Percentiles rank a stretch among this genome's conserved stretches.
Evolutionary conservation across 2,329 filamentous ascomycete species (phyloP).

Genomic region (Fusarium anguioides): DNA sequence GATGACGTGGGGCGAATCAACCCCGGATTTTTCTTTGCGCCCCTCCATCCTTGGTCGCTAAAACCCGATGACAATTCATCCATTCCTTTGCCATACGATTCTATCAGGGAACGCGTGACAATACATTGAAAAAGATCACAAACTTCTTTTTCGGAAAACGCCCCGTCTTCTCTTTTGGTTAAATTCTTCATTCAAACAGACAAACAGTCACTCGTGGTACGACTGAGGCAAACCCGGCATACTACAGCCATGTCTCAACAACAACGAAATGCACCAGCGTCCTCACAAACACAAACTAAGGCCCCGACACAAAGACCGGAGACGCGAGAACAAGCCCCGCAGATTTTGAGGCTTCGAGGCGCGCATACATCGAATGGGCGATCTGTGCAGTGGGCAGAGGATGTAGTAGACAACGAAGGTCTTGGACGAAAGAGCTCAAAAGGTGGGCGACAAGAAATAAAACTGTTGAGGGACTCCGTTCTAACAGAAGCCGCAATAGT

Average conservation of each 20-base stretch:
- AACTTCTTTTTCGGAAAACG: not conserved
- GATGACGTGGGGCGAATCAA: conserved; percentile 38
- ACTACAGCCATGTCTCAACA: conserved; percentile 47
- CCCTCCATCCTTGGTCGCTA: conserved; percentile 31
- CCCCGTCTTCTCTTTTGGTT: not conserved
- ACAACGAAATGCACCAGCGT: conserved; percentile 44
- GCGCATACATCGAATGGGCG: conserved; percentile 60
- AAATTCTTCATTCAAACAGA: not conserved
- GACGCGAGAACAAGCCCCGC: conserved; percentile 47
- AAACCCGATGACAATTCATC: conserved; percentile 21
- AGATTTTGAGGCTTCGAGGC: conserved; percentile 65
- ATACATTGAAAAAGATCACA: conserved; percentile 1
- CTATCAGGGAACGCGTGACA: conserved; percentile 27
- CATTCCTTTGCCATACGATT: conserved; percentile 32
- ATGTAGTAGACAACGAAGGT: conserved; percentile 94
- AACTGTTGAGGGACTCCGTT: not conserved
- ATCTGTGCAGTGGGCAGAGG: conserved; percentile 90
- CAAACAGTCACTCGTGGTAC: not conserved
- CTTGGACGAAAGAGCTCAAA: conserved; percentile 95
- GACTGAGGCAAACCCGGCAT: not conserved
- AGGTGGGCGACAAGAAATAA: conserved; percentile 64
- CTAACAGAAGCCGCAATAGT: conserved; percentile 63
- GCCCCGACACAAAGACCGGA: conserved; percentile 44
- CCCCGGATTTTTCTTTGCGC: conserved; percentile 30
- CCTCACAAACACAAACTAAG: conserved; percentile 51